These are phyloP conservation scores for Crithidia expoeki DNA, from an alignment of 208 protist genomes.

Conservation along the genomic window DNA sequence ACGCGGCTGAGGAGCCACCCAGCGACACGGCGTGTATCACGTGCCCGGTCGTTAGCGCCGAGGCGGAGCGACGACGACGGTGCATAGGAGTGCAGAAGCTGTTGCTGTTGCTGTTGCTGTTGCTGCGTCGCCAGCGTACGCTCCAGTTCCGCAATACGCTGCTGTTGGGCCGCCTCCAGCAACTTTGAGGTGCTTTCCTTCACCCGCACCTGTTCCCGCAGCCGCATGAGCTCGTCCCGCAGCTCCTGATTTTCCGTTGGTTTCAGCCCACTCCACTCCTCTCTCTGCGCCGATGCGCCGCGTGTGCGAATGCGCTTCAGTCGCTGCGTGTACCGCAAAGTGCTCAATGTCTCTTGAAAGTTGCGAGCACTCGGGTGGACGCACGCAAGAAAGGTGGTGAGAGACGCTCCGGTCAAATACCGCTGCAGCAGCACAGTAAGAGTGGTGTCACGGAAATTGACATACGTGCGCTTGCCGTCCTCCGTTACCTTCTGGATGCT, in stretches of 20 bases:
- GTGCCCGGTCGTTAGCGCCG: conserved; percentile 17
- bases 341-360: conserved; percentile 84
- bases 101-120: conserved; percentile 7
- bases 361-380: conserved; percentile 69
- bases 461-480: conserved; percentile 58
- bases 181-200: conserved; percentile 29
- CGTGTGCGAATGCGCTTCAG: conserved; percentile 78
- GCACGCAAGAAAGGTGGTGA: conserved; percentile 90
- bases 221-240: conserved; percentile 57
- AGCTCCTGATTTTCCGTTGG: conserved; percentile 51
- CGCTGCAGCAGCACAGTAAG: conserved; percentile 89
- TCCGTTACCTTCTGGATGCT: conserved; percentile 50
- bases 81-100: no score
- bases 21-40: conserved; percentile 77
- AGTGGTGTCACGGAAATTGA: conserved; percentile 89
- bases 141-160: conserved; percentile 58
- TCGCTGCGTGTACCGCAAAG: conserved; percentile 87
- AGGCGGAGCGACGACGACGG: background rate
- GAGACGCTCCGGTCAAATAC: conserved; percentile 79
- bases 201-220: conserved; percentile 54
- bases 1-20: conserved; percentile 84
- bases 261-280: conserved; percentile 47
- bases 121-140: conserved; percentile 24
- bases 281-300: conserved; percentile 26
- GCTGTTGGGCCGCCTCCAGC: conserved; percentile 38